A percentile compares a stretch with the other conserved stretches of the same genome.
These are phyloP conservation scores for Phytophthora pini DNA, from an alignment of 352 stramenopile species.

Conservation along the genomic window DNA sequence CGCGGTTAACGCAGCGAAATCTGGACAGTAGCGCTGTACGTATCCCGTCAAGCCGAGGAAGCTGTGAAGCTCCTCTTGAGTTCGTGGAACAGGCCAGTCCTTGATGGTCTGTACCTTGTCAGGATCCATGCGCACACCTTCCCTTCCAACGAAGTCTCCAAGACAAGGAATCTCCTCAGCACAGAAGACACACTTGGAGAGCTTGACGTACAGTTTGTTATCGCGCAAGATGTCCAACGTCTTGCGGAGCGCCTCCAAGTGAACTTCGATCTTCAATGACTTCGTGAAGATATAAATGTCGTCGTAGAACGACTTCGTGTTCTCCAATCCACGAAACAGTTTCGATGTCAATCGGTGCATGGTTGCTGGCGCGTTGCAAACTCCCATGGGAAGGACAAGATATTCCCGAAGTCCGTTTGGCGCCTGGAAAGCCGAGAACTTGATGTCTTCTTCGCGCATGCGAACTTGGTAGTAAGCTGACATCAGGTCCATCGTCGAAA, in stretches of 20 bases:
- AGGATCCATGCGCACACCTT: neutral
- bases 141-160: neutral
- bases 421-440: too few relatives aligned
- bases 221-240: conserved; percentile 7
- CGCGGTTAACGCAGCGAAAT: neutral
- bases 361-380: neutral
- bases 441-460: conserved; percentile 6
- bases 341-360: conserved; percentile 13
- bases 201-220: conserved; percentile 11
- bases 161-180: conserved; percentile 5
- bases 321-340: neutral
- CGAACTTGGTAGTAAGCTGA: conserved; percentile 30
- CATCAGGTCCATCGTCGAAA: conserved; percentile 25
- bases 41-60: neutral
- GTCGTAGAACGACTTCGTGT: conserved; percentile 16
- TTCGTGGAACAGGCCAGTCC: conserved; percentile 1
- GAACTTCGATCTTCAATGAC: conserved; percentile 1
- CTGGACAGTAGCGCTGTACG: neutral
- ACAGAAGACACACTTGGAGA: conserved; percentile 8
- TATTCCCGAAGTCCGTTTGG: too few relatives aligned
- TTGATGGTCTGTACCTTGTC: conserved; percentile 11
- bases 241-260: conserved; percentile 1
- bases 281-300: conserved; percentile 17
- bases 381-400: too few relatives aligned
- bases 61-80: conserved; percentile 8